Evolutionary conservation across 495 filamentous ascomycete genomes (phyloP).

Genomic region (Hyphodiscus hymeniophilus): DNA sequence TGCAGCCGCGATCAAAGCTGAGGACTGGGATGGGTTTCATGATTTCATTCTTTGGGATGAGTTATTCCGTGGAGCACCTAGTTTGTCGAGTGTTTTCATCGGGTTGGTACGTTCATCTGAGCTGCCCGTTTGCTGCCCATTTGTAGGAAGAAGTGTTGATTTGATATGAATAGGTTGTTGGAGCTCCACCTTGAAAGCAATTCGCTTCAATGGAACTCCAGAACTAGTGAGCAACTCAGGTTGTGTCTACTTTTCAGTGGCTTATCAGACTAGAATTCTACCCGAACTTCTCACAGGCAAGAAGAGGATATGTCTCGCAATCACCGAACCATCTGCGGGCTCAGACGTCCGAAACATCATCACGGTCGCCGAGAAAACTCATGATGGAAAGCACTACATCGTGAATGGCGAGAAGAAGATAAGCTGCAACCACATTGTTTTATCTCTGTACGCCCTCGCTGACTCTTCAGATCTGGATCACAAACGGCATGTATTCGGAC

Average conservation of each 20-base stretch:
- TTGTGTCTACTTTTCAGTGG: background rate
- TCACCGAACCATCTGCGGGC: constrained; percentile 73
- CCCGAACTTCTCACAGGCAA: constrained; percentile 82
- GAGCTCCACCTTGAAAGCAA: constrained; percentile 12
- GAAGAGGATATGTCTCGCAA: constrained; percentile 87
- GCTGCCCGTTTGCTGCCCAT: no score
- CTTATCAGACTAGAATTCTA: constrained; percentile 32
- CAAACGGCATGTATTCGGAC: constrained; percentile 89
- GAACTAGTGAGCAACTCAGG: constrained; percentile 1
- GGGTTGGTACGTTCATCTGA: constrained; percentile 6
- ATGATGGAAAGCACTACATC: constrained; percentile 96
- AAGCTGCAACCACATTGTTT: background rate
- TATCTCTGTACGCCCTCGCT: background rate
- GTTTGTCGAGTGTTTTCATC: constrained; percentile 12
- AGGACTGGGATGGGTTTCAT: constrained; percentile 18
- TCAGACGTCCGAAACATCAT: constrained; percentile 85
- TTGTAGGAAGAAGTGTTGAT: no score
- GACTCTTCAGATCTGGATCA: constrained; percentile 59
- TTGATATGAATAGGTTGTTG: constrained; percentile 4
- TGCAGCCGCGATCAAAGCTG: constrained; percentile 1
- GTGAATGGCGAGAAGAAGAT: constrained; percentile 97
- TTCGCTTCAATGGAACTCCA: constrained; percentile 11
- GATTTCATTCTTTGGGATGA: constrained; percentile 20
- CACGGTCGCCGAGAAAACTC: constrained; percentile 83
- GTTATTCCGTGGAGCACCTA: constrained; percentile 8